Evolutionary conservation across 2,329 filamentous ascomycete species (phyloP).

Genomic region (Xylariales sp.): DNA sequence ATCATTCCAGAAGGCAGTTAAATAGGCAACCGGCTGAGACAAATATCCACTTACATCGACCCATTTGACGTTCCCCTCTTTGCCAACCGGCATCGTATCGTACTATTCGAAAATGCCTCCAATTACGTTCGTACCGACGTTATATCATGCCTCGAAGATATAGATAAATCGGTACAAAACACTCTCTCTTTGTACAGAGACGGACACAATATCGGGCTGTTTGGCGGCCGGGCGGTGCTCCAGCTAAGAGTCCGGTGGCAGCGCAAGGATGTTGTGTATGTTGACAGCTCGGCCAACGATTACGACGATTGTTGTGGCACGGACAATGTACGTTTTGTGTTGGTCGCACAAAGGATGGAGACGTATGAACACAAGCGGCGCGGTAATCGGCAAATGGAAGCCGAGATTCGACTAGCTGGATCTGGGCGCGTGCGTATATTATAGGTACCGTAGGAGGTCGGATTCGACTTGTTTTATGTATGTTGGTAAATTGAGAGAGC

Average conservation of each 20-base stretch:
- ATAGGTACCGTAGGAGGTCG: conserved; percentile 20
- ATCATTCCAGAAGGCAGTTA: background rate
- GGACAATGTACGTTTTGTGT: conserved; percentile 14
- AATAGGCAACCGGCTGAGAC: conserved; percentile 20
- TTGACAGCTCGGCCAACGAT: conserved; percentile 2
- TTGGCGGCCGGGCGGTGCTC: conserved; percentile 1
- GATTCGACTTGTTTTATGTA: background rate
- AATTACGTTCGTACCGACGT: conserved; percentile 23
- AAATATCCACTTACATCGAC: conserved; percentile 62
- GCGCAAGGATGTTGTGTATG: background rate
- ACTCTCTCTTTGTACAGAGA: background rate
- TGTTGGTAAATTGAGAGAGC: conserved; percentile 18
- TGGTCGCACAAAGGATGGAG: conserved; percentile 16
- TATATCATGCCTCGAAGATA: conserved; percentile 42
- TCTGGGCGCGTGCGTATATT: conserved; percentile 12
- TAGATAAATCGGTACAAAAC: conserved; percentile 7
- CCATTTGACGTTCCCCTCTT: conserved; percentile 67
- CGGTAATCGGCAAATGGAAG: conserved; percentile 19
- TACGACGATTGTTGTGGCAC: conserved; percentile 9
- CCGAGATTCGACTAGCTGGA: conserved; percentile 16
- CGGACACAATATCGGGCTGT: background rate
- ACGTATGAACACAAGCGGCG: background rate
- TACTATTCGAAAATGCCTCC: conserved; percentile 32
- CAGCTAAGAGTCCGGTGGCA: background rate
- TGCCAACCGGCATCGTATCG: conserved; percentile 58